Evolutionary conservation across 129 eudicot species (phyloP).

Genomic region (Sambucus nigra): DNA sequence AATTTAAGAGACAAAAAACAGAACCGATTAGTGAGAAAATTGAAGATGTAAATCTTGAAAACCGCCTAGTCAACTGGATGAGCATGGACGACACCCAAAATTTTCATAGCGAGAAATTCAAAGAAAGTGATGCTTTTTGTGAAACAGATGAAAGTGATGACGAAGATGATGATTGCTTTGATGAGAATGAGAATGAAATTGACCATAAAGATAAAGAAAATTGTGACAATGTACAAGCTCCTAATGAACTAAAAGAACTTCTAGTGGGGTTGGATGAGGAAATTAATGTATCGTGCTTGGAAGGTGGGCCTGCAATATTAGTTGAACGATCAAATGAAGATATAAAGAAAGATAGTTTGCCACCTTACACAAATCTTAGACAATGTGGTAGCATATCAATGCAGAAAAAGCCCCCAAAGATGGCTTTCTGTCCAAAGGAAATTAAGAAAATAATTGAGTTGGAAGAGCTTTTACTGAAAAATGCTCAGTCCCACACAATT

Average conservation of each 20-base stretch:
- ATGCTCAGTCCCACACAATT: conserved; percentile 31
- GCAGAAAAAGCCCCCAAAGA: conserved; percentile 22
- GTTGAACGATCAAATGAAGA: not conserved
- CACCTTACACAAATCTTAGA: not conserved
- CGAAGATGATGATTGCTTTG: conserved; percentile 4
- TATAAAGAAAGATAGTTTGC: not conserved
- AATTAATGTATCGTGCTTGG: not conserved
- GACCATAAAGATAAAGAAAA: not conserved
- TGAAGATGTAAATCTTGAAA: not conserved
- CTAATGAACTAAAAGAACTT: not conserved
- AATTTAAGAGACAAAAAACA: conserved; percentile 13
- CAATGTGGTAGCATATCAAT: not conserved
- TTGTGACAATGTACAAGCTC: not conserved
- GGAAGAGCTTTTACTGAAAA: conserved; percentile 19
- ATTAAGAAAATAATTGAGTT: conserved; percentile 19
- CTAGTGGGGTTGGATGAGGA: not conserved
- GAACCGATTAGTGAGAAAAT: not conserved
- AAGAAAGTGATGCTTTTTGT: not conserved
- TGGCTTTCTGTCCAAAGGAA: conserved; percentile 37
- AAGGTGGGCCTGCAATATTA: not conserved
- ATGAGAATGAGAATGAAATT: not conserved
- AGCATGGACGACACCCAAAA: conserved; percentile 11
- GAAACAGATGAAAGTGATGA: conserved; percentile 10
- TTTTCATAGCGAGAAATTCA: conserved; percentile 7
- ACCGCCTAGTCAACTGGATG: conserved; percentile 20